Conservation (phyloP, 495 filamentous ascomycete species). For the Talaromyces adpressus region DNA sequence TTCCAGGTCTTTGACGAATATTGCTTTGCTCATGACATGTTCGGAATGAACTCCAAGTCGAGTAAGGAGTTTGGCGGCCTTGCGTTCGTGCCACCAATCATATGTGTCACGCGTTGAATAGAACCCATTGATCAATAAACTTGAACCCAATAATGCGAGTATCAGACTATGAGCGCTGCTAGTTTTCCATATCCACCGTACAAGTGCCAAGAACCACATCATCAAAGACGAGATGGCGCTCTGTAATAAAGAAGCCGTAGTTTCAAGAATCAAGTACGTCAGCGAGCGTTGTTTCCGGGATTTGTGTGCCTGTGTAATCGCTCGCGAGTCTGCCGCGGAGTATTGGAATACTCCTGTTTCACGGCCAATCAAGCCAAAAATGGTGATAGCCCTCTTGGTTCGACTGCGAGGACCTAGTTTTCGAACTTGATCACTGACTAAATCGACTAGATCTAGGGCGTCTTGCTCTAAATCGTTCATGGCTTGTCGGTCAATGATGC, state of each 20-base stretch:
- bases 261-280: conserved; percentile 62
- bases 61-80: conserved; percentile 70
- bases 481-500: conserved; percentile 72
- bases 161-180: conserved; percentile 70
- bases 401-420: conserved; percentile 70
- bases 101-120: conserved; percentile 60
- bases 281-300: conserved; percentile 63
- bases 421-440: conserved; percentile 80
- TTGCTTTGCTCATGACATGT: conserved; percentile 70
- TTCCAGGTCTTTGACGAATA: conserved; percentile 78
- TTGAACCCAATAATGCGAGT: conserved; percentile 57
- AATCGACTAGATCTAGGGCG: conserved; percentile 75
- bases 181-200: conserved; percentile 61
- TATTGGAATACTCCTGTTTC: conserved; percentile 63
- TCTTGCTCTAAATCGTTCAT: conserved; percentile 73
- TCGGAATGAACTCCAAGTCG: conserved; percentile 74
- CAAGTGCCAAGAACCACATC: conserved; percentile 58
- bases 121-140: conserved; percentile 61
- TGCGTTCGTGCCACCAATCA: conserved; percentile 81
- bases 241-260: conserved; percentile 57
- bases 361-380: conserved; percentile 81
- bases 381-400: conserved; percentile 83
- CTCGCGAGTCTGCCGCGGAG: conserved; percentile 31
- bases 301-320: conserved; percentile 36
- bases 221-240: conserved; percentile 65